Evolutionary conservation across 495 filamentous ascomycete genomes (phyloP).

Genomic region (Tricharina praecox): DNA sequence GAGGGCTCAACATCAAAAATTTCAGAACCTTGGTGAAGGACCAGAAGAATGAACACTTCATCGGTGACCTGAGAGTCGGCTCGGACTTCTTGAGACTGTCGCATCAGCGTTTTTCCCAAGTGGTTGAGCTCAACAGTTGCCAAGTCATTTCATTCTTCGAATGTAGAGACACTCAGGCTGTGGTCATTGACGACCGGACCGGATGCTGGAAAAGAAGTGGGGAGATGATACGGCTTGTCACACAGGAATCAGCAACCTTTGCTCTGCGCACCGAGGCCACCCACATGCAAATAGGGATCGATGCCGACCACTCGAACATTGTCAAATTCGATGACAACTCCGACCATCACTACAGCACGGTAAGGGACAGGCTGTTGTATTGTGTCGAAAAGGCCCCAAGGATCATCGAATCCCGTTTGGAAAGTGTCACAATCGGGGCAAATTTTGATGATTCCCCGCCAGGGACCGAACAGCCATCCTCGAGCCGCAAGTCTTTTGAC

Average conservation of each 20-base stretch:
- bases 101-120: neutral
- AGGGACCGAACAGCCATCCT: too few species aligned
- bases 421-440: too few species aligned
- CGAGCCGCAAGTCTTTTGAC: too few species aligned
- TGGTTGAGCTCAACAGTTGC: neutral
- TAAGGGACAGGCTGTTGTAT: neutral
- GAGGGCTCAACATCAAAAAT: conserved; percentile 10
- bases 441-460: too few species aligned
- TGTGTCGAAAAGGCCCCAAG: neutral
- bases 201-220: conserved; percentile 2
- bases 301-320: conserved; percentile 3
- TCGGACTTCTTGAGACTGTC: conserved; percentile 7
- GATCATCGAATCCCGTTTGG: neutral
- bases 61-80: conserved; percentile 3
- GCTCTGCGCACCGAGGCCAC: neutral
- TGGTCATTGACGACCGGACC: neutral
- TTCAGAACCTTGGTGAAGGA: conserved; percentile 9
- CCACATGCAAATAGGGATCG: conserved; percentile 1
- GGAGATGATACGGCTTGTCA: neutral
- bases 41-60: conserved; percentile 1
- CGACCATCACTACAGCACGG: conserved; percentile 1
- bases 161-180: conserved; percentile 1
- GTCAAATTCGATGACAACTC: neutral
- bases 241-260: neutral
- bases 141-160: conserved; percentile 3